phyloP scores from a whole-genome alignment of 73 alveolate genomes.

The Paramecium tetraurelia region DNA sequence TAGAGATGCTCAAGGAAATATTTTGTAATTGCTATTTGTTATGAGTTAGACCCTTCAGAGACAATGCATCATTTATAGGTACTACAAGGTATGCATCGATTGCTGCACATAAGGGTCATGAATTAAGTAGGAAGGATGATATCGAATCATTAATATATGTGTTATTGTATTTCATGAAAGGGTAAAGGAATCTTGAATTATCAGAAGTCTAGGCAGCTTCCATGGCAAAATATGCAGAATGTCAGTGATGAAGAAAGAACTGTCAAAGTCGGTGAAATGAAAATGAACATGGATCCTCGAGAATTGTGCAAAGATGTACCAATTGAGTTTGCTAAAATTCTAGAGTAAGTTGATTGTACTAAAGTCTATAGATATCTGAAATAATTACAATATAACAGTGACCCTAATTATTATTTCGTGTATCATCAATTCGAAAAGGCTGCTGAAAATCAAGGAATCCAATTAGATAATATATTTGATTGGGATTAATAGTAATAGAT shows the following conservation, averaged over 20 bases:
- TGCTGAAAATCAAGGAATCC: not conserved
- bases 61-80: constrained; percentile 49
- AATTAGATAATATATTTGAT: not conserved
- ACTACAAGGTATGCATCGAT: constrained; percentile 81
- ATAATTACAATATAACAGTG: not conserved
- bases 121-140: constrained; percentile 85
- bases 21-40: not conserved
- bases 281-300: constrained; percentile 30
- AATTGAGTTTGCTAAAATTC: constrained; percentile 21
- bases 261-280: constrained; percentile 53
- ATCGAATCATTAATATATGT: constrained; percentile 78
- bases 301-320: constrained; percentile 59
- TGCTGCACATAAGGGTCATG: constrained; percentile 85
- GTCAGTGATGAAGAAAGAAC: constrained; percentile 66
- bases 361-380: not conserved
- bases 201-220: constrained; percentile 57
- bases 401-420: not conserved
- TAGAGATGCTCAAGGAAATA: constrained; percentile 45
- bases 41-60: not conserved
- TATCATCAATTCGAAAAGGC: not conserved
- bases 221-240: constrained; percentile 63
- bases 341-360: not conserved
- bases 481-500: not conserved
- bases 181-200: constrained; percentile 21
- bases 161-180: constrained; percentile 69